A percentile compares a stretch with the other conserved stretches of the same genome.
These are phyloP conservation scores for Favolaschia claudopus DNA, from an alignment of 768 basidiomycete genomes.

Conservation along the genomic window DNA sequence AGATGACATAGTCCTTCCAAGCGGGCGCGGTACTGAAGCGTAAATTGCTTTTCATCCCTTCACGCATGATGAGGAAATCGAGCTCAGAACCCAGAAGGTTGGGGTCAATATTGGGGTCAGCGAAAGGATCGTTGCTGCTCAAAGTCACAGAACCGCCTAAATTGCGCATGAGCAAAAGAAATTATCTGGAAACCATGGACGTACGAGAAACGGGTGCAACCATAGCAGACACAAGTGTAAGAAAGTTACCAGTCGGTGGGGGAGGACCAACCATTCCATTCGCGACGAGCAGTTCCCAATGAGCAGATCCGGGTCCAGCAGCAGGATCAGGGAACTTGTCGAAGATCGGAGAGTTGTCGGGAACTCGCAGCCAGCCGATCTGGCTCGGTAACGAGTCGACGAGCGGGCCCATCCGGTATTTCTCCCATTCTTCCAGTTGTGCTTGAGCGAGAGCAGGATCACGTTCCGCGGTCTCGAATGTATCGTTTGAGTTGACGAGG, in stretches of 20 bases:
- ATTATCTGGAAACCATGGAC: not conserved
- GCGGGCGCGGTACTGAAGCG: constrained; percentile 29
- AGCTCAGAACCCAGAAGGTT: constrained; percentile 43
- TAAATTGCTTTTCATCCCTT: constrained; percentile 22
- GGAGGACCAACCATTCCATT: not conserved
- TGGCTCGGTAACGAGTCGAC: constrained; percentile 32
- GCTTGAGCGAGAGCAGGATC: constrained; percentile 31
- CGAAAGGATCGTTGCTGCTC: constrained; percentile 12
- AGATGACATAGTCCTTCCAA: constrained; percentile 31
- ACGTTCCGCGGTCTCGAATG: constrained; percentile 34
- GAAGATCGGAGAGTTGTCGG: constrained; percentile 29
- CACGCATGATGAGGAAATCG: constrained; percentile 33
- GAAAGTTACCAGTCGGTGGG: constrained; percentile 6
- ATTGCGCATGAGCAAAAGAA: not conserved
- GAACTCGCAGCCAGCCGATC: constrained; percentile 34
- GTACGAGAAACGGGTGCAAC: constrained; percentile 11
- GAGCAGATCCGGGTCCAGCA: constrained; percentile 34
- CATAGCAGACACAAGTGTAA: not conserved
- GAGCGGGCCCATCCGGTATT: constrained; percentile 37
- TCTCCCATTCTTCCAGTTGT: constrained; percentile 39
- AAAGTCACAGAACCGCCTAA: constrained; percentile 3
- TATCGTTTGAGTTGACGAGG: constrained; percentile 35
- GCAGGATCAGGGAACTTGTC: constrained; percentile 32
- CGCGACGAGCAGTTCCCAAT: constrained; percentile 35
- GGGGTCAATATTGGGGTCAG: constrained; percentile 52